These are phyloP conservation scores for Quercus variabilis DNA, from an alignment of 306 rosid species.

Conservation along the genomic window DNA sequence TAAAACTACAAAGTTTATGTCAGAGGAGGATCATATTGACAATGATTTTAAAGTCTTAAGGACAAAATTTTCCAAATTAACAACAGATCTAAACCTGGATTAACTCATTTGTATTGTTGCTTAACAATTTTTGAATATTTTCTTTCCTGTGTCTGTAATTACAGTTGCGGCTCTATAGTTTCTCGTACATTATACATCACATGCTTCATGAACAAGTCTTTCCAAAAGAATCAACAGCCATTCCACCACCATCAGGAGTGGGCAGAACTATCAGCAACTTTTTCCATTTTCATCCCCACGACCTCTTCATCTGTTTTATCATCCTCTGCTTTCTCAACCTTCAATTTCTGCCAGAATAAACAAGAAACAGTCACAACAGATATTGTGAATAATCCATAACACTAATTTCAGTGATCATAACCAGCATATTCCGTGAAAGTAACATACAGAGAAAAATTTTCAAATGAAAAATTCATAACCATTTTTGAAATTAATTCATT, in stretches of 20 bases:
- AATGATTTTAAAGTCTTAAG: no score
- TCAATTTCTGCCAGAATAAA: slow-evolving; percentile 46
- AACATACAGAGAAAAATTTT: neutral
- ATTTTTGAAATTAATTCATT: no score
- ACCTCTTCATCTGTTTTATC: slow-evolving; percentile 23
- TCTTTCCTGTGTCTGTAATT: no score
- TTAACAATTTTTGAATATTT: no score
- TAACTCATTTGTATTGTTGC: no score
- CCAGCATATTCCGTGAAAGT: neutral
- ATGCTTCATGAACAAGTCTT: neutral
- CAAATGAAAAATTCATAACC: neutral
- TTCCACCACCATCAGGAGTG: slow-evolving; percentile 17
- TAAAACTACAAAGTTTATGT: no score
- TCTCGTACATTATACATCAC: neutral
- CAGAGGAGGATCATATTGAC: no score
- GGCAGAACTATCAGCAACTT: slow-evolving; percentile 25
- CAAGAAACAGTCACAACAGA: slow-evolving; percentile 5
- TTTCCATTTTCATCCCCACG: slow-evolving; percentile 28
- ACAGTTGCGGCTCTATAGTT: neutral
- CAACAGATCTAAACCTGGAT: no score
- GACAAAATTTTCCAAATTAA: no score
- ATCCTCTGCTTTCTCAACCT: slow-evolving; percentile 44
- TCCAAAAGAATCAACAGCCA: slow-evolving; percentile 16
- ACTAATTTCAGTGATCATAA: neutral
- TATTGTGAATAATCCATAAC: neutral